Evolutionary conservation across 768 basidiomycete species (phyloP).

Genomic region (Russula olivacea): DNA sequence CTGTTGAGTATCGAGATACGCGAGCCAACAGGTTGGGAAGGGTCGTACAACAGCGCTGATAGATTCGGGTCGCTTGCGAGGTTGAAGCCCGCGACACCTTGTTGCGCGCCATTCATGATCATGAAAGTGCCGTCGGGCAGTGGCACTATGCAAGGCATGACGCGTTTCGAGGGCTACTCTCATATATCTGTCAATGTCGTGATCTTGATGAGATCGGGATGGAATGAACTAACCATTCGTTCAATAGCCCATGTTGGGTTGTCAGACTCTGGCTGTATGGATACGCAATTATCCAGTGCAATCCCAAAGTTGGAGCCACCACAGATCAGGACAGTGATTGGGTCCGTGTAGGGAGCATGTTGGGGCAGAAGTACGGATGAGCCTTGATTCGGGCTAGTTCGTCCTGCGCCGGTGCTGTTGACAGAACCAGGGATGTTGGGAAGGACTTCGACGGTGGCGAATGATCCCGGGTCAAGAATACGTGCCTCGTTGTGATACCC

Average conservation of each 20-base stretch:
- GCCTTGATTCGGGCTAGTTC: slow-evolving; percentile 74
- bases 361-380: slow-evolving; percentile 65
- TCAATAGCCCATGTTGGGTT: slow-evolving; percentile 67
- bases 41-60: slow-evolving; percentile 65
- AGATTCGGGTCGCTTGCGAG: slow-evolving; percentile 59
- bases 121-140: slow-evolving; percentile 70
- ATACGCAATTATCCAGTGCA: slow-evolving; percentile 65
- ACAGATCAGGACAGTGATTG: slow-evolving; percentile 62
- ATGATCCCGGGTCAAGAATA: slow-evolving; percentile 59
- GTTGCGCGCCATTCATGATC: slow-evolving; percentile 68
- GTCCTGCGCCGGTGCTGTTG: slow-evolving; percentile 59
- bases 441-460: slow-evolving; percentile 50
- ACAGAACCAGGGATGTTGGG: slow-evolving; percentile 76
- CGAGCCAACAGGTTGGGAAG: slow-evolving; percentile 44
- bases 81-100: slow-evolving; percentile 70
- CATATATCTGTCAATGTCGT: not conserved
- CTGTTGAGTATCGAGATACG: slow-evolving; percentile 61
- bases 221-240: slow-evolving; percentile 55
- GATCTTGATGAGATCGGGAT: not conserved
- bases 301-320: slow-evolving; percentile 62
- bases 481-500: slow-evolving; percentile 80
- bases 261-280: slow-evolving; percentile 55
- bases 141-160: slow-evolving; percentile 69
- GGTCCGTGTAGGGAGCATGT: slow-evolving; percentile 65
- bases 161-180: slow-evolving; percentile 58